phyloP scores from a whole-genome alignment of 768 basidiomycete species.

The Chalciporus sphaerocephalus region DNA sequence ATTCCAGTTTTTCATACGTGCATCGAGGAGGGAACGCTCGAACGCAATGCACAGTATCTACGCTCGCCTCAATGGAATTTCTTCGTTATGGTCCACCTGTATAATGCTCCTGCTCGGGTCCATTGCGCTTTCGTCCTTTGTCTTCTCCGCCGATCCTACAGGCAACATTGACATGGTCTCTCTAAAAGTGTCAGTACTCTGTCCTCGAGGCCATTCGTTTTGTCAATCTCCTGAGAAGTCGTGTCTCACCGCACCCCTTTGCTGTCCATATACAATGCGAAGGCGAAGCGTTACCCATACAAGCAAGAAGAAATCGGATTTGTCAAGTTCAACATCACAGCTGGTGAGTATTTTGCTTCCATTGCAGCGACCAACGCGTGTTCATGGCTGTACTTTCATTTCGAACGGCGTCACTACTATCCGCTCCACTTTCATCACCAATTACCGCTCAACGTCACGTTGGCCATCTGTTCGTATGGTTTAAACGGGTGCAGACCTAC shows the following conservation, averaged over 20 bases:
- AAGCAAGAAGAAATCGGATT: constrained; percentile 74
- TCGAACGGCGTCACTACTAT: constrained; percentile 10
- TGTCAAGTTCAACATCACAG: constrained; percentile 74
- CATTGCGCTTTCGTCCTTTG: constrained; percentile 69
- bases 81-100: constrained; percentile 70
- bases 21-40: neutral
- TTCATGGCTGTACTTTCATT: constrained; percentile 27
- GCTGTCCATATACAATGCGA: constrained; percentile 41
- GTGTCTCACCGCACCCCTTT: constrained; percentile 10
- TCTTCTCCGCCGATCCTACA: constrained; percentile 55
- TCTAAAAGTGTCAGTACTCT: constrained; percentile 69
- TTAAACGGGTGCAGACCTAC: constrained; percentile 51
- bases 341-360: constrained; percentile 51
- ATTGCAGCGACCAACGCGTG: constrained; percentile 22
- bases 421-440: constrained; percentile 7
- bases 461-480: constrained; percentile 1
- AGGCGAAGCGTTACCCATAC: constrained; percentile 50
- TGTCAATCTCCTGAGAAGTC: constrained; percentile 10
- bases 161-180: constrained; percentile 56
- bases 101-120: constrained; percentile 65
- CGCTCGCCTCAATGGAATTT: constrained; percentile 69
- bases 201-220: constrained; percentile 2
- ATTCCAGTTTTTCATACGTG: no score
- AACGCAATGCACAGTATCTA: constrained; percentile 63
- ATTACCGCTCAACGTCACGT: constrained; percentile 14